Conservation (phyloP, 23 red algal species). For the Gracilaria domingensis region DNA sequence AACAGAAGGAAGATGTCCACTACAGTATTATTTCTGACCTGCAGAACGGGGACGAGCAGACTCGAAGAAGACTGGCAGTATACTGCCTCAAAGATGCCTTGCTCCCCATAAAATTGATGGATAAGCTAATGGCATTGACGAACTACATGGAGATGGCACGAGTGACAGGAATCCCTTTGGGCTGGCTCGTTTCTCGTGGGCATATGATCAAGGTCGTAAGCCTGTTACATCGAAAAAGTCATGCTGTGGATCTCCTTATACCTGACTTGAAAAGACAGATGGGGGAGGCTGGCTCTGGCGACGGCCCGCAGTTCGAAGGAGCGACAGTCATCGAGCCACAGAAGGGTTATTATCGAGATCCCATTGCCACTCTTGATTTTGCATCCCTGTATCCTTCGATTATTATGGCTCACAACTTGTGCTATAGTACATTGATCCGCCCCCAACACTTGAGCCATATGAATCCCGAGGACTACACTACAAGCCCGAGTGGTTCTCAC, state of each 20-base stretch:
- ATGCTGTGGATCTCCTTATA: constrained; percentile 75
- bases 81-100: constrained; percentile 98
- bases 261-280: constrained; percentile 75
- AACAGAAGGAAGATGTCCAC: constrained; percentile 99
- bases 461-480: constrained; percentile 73
- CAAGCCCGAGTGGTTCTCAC: constrained; percentile 73
- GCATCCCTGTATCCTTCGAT: constrained; percentile 97
- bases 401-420: constrained; percentile 99
- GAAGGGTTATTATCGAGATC: constrained; percentile 83
- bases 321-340: constrained; percentile 98
- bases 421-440: constrained; percentile 84
- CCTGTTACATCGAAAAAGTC: constrained; percentile 94
- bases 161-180: constrained; percentile 95
- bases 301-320: constrained; percentile 89
- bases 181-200: constrained; percentile 94
- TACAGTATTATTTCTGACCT: constrained; percentile 97
- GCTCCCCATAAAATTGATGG: constrained; percentile 95
- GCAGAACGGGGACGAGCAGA: constrained; percentile 93
- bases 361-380: constrained; percentile 94
- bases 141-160: constrained; percentile 99
- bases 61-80: constrained; percentile 89
- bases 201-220: constrained; percentile 99
- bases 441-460: constrained; percentile 61
- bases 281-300: constrained; percentile 46
- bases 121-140: constrained; percentile 93